Conservation (phyloP, 2,329 filamentous ascomycete species). For the Orbilia oligospora region DNA sequence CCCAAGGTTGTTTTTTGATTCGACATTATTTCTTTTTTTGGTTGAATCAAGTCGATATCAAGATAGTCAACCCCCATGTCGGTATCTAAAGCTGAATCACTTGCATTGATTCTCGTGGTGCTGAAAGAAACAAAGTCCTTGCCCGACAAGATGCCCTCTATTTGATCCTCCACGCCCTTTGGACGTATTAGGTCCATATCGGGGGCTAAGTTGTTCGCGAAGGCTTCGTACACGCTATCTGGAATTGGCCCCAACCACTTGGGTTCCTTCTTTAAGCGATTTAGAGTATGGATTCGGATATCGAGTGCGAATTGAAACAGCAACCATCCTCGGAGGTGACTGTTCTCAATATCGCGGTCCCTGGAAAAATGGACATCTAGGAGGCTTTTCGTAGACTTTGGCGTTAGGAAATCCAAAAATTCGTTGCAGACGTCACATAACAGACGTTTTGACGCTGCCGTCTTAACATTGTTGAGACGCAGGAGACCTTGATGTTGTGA, state of each 20-base stretch:
- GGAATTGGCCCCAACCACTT: slow-evolving; percentile 19
- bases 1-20: too few relatives aligned
- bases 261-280: not conserved
- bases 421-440: slow-evolving; percentile 20
- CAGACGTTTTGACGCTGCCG: not conserved
- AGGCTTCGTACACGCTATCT: not conserved
- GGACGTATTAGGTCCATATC: too few relatives aligned
- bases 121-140: not conserved
- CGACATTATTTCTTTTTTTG: too few relatives aligned
- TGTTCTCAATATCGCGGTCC: not conserved
- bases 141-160: not conserved
- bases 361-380: too few relatives aligned
- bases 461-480: not conserved
- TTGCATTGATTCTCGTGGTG: not conserved
- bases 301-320: slow-evolving; percentile 21
- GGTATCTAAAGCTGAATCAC: not conserved
- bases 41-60: too few relatives aligned
- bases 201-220: not conserved
- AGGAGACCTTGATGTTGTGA: not conserved
- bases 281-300: not conserved
- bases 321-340: slow-evolving; percentile 1
- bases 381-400: not conserved
- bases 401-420: slow-evolving; percentile 1
- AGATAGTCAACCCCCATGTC: not conserved
- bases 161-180: not conserved